These are phyloP conservation scores for Tolypocladium inflatum DNA, from an alignment of 2,329 filamentous ascomycete species.

Conservation along the genomic window DNA sequence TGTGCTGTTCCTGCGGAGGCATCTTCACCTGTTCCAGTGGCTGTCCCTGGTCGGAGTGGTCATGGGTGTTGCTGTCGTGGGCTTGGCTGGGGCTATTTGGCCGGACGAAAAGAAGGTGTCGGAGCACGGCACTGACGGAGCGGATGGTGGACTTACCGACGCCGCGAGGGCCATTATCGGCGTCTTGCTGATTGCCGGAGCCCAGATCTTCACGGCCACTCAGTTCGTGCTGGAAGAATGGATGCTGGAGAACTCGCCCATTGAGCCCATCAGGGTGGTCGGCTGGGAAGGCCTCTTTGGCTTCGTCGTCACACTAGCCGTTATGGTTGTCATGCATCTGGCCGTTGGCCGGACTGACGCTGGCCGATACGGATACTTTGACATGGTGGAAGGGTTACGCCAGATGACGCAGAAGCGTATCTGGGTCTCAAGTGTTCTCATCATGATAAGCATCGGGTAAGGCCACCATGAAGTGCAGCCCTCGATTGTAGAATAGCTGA, in stretches of 20 bases:
- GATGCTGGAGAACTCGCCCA: constrained; percentile 58
- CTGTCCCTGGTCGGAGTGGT: constrained; percentile 79
- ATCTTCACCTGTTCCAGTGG: constrained; percentile 86
- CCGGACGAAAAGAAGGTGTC: constrained; percentile 49
- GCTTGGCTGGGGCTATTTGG: constrained; percentile 77
- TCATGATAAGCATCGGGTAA: constrained; percentile 97
- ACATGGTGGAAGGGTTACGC: constrained; percentile 75
- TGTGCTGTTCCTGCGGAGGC: constrained; percentile 76
- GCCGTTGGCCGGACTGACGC: constrained; percentile 63
- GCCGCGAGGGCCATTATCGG: constrained; percentile 59
- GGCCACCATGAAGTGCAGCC: neutral
- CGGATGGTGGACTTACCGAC: constrained; percentile 27
- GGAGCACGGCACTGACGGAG: constrained; percentile 21
- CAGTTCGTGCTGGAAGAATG: constrained; percentile 96
- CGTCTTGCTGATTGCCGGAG: constrained; percentile 81
- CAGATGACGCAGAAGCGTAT: constrained; percentile 66
- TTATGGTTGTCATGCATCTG: constrained; percentile 73
- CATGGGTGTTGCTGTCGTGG: constrained; percentile 78
- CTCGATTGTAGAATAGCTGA: neutral
- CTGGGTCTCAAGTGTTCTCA: constrained; percentile 69
- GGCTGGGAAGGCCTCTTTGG: constrained; percentile 96
- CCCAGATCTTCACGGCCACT: constrained; percentile 92
- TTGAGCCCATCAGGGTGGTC: constrained; percentile 80
- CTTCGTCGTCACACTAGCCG: constrained; percentile 66
- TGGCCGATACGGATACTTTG: constrained; percentile 78